Evolutionary conservation across 2,329 filamentous ascomycete genomes (phyloP).

Genomic region (Bipolaris zeicola): DNA sequence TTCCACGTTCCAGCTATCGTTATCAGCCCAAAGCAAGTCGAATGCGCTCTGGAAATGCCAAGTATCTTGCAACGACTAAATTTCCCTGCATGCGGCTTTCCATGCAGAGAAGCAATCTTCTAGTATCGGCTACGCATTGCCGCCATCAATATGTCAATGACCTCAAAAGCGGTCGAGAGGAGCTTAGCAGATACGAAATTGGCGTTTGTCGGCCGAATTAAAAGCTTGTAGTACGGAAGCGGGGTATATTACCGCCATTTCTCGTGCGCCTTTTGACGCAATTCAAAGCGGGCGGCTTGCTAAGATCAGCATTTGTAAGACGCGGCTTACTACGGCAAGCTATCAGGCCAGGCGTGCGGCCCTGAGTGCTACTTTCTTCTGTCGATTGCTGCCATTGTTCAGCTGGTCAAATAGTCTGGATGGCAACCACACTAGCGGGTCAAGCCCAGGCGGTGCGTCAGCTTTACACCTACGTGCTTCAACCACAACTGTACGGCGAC

Average conservation of each 20-base stretch:
- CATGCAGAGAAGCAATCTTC: neutral
- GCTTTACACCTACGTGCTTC: conserved; percentile 23
- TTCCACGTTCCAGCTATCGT: too few species aligned
- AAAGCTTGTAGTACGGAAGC: conserved; percentile 12
- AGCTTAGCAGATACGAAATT: conserved; percentile 9
- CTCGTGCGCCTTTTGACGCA: neutral
- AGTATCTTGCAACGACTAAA: neutral
- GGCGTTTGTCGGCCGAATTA: conserved; percentile 15
- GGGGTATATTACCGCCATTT: conserved; percentile 16
- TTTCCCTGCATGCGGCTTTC: neutral
- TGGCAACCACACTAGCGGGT: conserved; percentile 11
- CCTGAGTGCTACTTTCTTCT: neutral
- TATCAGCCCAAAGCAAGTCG: neutral
- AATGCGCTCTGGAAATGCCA: neutral
- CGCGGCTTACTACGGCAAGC: neutral
- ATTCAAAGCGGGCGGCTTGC: conserved; percentile 2
- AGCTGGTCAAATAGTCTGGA: neutral
- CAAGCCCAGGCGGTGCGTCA: conserved; percentile 15
- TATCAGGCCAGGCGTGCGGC: neutral
- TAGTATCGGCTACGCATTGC: neutral
- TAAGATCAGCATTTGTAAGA: conserved; percentile 3
- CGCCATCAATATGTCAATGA: neutral
- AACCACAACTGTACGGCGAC: conserved; percentile 26
- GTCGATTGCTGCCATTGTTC: neutral
- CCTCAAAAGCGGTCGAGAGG: neutral